Base-by-base conservation (phyloP, 345 rosid genomes). In the Clarkia xantiana region DNA sequence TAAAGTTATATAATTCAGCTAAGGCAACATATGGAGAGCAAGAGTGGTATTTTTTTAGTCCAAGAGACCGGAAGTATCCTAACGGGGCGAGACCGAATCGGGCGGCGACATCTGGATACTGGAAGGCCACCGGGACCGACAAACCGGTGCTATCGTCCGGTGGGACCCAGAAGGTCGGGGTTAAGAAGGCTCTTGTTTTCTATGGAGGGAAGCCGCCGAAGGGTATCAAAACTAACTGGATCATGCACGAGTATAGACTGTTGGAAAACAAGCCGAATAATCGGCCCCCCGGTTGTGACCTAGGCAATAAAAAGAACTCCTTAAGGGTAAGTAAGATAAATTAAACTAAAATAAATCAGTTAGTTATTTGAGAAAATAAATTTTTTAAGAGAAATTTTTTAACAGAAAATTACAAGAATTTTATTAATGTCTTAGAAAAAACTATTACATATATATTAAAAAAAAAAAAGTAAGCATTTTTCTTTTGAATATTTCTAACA, bases 71-170 rank as follows among this genome's bases (percentile, higher is more conserved):
- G 61, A 91, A 91, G 67, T 91, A 91, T 46, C 98, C 98, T 42
- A 91, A 91, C 44, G 96, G 98, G 22, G 96, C 89, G 14, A 68
- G 98, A 68, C 98, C 99, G 2, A 91, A 91, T 69, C 49, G 96
- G 60, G 99, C 95, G 0, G 96, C 99, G 0, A 87, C 95, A 11
- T 87, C 99, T 0, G 99, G 99, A 36, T 91, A 91, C 54, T 91
- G 99, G 99, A 91, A 91, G 73, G 99, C 99, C 0, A 91, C 99
- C 0, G 99, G 99, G 34, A 91, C 94, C 1, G 99, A 91, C 60
- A 91, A 87, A 72, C 96, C 99, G 19, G 83, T 91, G 10, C 41
- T 86, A 45, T 68, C 80, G 9, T 71, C 82, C 0, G 72, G 67
- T 0, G 94, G 86, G 11, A 71, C 57, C 40, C 79, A 74, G 44